Conservation (phyloP, 768 basidiomycete genomes). For the Ramaria sp. region DNA sequence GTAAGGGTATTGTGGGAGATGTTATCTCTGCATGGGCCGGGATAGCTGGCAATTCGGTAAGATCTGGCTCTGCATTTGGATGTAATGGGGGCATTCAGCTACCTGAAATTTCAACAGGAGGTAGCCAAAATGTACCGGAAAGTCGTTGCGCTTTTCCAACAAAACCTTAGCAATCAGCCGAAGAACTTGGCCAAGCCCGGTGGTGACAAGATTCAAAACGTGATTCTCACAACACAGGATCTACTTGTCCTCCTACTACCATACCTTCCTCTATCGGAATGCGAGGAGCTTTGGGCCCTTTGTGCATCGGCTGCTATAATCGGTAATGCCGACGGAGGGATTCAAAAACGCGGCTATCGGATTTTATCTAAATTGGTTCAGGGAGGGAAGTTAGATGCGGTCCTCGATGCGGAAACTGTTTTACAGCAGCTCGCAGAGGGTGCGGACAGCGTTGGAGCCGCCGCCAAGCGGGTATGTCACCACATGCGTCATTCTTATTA, state of each 20-base stretch:
- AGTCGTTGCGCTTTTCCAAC: conserved; percentile 59
- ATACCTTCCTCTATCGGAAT: conserved; percentile 51
- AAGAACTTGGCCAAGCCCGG: conserved; percentile 25
- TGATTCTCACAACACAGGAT: conserved; percentile 63
- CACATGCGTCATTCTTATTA: background rate
- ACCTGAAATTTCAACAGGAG: conserved; percentile 33
- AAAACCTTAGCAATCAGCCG: conserved; percentile 39
- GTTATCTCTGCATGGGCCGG: conserved; percentile 81
- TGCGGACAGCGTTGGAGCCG: conserved; percentile 53
- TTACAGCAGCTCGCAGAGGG: conserved; percentile 5
- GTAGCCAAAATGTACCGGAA: conserved; percentile 74
- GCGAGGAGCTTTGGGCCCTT: conserved; percentile 53
- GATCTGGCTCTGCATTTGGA: conserved; percentile 9
- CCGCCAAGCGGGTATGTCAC: conserved; percentile 71
- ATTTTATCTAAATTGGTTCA: conserved; percentile 69
- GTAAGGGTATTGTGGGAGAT: conserved; percentile 69
- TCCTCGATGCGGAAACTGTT: conserved; percentile 14
- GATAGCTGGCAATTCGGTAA: conserved; percentile 63
- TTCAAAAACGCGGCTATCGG: conserved; percentile 95
- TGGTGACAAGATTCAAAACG: conserved; percentile 30
- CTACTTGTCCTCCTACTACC: conserved; percentile 80
- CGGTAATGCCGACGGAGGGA: conserved; percentile 68
- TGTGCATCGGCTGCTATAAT: conserved; percentile 62
- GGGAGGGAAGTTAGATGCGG: conserved; percentile 41
- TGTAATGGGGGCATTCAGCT: background rate